Evolutionary conservation across 257 asterid genomes (phyloP), one percentile per base, ranked within the genome.

Genomic region (Solanum ossicruentum): DNA sequence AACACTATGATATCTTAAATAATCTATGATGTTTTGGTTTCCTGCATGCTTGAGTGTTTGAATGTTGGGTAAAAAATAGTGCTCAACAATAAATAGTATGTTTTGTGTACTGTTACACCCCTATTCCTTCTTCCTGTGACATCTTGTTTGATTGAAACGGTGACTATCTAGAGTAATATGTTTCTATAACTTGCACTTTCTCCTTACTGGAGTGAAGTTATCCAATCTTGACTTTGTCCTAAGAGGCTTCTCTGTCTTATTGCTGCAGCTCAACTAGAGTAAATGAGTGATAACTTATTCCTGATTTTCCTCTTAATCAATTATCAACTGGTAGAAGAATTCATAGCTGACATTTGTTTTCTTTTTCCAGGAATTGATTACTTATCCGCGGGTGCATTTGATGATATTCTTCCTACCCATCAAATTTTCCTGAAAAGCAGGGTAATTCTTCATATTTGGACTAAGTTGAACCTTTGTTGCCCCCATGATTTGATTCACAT

Each of bases 301-400:
- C 43, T 26, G 49, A 16, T 52, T 78, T 66, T 78, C 63, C 45
- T 26, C 17, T 26, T 26, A 13, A 77, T 36, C 20, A 78, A 58
- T 52, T 77, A 51, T 51, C 6, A 63, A 52, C 49, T 26, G 82
- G 23, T 52, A 49, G 49, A 78, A 51, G 43, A 26, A 78, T 78
- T 78, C 3, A 7, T 77, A 9, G 12, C 63, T 55, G 43, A 52
- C 65, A 52, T 52, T 78, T 58, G 54, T 78, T 56, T 81, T 56
- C 67, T 78, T 58, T 47, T 87, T 89, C 90, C 84, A 97, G 99
- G 99, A 86, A 57, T 90, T 20, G 99, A 97, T 86, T 97, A 97
- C 94, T 89, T 97, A 91, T 97, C 99, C 3, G 98, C 90, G 87
- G 99, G 98, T 85, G 98, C 98, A n/a, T 93, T 56, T 78, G 97